These are phyloP conservation scores for Penicillium desertorum DNA, from an alignment of 495 filamentous ascomycete genomes.

Conservation along the genomic window DNA sequence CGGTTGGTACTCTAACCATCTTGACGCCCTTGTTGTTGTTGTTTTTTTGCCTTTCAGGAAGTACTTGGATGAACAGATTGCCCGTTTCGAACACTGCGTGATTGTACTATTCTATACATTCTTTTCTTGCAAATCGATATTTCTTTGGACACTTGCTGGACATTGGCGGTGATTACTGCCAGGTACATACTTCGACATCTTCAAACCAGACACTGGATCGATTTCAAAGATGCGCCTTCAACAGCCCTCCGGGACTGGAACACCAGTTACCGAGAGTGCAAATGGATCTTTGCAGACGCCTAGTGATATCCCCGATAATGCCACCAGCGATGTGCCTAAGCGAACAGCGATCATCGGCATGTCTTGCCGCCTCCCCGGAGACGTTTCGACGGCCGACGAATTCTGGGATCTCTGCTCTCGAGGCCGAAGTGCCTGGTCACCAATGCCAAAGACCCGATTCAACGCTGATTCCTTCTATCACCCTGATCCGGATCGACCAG, in stretches of 20 bases:
- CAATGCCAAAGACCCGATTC: slow-evolving; percentile 34
- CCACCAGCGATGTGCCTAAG: slow-evolving; percentile 18
- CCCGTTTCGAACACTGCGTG: slow-evolving; percentile 3
- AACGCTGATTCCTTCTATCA: slow-evolving; percentile 49
- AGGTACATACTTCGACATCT: slow-evolving; percentile 20
- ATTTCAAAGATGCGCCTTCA: slow-evolving; percentile 24
- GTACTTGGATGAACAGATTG: slow-evolving; percentile 2
- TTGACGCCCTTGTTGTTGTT: slow-evolving; percentile 4
- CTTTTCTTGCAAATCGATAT: slow-evolving; percentile 3
- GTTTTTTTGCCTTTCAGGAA: background rate
- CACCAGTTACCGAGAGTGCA: slow-evolving; percentile 7
- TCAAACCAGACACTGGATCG: slow-evolving; percentile 7
- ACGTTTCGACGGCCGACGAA: slow-evolving; percentile 53
- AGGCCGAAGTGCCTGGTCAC: slow-evolving; percentile 31
- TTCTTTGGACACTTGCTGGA: slow-evolving; percentile 12
- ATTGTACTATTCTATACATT: slow-evolving; percentile 13
- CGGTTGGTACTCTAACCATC: slow-evolving; percentile 5
- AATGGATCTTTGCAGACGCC: background rate
- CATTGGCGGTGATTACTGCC: slow-evolving; percentile 6
- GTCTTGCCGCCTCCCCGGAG: slow-evolving; percentile 48
- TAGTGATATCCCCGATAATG: background rate
- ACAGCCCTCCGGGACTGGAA: slow-evolving; percentile 21
- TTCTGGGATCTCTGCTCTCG: slow-evolving; percentile 54
- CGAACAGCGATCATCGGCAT: slow-evolving; percentile 51
- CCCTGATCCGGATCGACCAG: slow-evolving; percentile 32